Percentiles rank a stretch among this genome's conserved stretches.
Conservation (phyloP, 768 basidiomycete species). For the Pulveroboletus frians region DNA sequence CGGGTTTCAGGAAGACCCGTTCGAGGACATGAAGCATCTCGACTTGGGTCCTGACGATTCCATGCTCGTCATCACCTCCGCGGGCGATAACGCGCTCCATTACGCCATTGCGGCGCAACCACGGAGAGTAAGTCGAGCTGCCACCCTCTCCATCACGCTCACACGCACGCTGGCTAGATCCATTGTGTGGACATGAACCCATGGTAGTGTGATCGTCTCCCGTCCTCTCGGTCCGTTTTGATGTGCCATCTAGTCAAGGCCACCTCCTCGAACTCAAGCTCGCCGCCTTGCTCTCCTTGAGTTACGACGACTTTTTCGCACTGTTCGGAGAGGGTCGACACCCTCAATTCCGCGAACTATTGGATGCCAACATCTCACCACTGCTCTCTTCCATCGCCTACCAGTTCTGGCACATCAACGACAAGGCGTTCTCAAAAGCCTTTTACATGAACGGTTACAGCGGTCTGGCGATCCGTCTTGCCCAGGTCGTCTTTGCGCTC, state of each 20-base stretch:
- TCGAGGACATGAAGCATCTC: constrained; percentile 63
- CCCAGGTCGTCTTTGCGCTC: constrained; percentile 51
- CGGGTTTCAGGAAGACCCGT: constrained; percentile 58
- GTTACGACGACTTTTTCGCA: constrained; percentile 57
- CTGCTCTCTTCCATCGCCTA: constrained; percentile 67
- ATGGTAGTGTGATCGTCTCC: constrained; percentile 29
- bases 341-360: constrained; percentile 50
- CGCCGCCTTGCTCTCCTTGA: constrained; percentile 52
- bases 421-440: constrained; percentile 40
- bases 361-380: constrained; percentile 59
- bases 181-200: constrained; percentile 76
- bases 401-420: constrained; percentile 71
- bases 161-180: constrained; percentile 33
- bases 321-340: constrained; percentile 66
- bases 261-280: constrained; percentile 78
- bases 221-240: background rate
- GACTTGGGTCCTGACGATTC: constrained; percentile 55
- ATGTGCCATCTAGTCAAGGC: constrained; percentile 45
- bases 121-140: constrained; percentile 36
- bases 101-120: constrained; percentile 67
- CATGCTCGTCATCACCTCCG: constrained; percentile 70
- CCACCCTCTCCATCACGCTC: background rate
- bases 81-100: constrained; percentile 76
- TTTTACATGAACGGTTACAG: constrained; percentile 71
- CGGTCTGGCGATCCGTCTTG: constrained; percentile 62